A percentile compares a stretch with the other conserved stretches of the same genome.
Conservation (phyloP, 352 stramenopile species). For the Globisporangium abappressorium region DNA sequence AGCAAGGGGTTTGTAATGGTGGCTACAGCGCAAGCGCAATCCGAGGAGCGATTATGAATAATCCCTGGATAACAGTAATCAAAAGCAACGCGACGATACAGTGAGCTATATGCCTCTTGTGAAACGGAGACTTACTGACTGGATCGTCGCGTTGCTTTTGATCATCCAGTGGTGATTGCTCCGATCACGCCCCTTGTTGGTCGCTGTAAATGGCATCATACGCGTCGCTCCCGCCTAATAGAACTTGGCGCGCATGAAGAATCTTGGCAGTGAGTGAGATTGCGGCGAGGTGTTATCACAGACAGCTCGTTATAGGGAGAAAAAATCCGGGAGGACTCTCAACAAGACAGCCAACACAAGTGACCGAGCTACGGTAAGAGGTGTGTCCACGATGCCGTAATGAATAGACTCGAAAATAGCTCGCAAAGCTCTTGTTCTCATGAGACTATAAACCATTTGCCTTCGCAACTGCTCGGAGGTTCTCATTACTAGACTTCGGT, state of each 20-base stretch:
- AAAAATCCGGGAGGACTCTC: neutral
- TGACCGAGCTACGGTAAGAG: neutral
- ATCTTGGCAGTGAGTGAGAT: neutral
- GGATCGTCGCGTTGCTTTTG: neutral
- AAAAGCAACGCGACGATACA: neutral
- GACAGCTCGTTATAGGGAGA: neutral
- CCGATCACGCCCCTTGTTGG: neutral
- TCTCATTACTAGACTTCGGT: neutral
- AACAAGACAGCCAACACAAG: neutral
- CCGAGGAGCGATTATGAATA: neutral
- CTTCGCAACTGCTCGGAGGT: neutral
- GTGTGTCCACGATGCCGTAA: neutral
- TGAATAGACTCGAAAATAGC: too few species aligned
- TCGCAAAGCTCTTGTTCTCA: neutral
- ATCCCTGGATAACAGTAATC: neutral
- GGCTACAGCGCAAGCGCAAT: neutral
- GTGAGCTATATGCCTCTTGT: too few species aligned
- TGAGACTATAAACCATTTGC: neutral
- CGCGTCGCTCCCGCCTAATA: neutral
- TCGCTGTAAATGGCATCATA: neutral
- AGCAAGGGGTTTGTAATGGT: neutral
- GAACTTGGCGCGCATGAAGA: neutral
- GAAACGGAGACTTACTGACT: too few species aligned
- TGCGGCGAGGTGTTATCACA: neutral
- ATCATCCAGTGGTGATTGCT: neutral